phyloP scores from a whole-genome alignment of 371 early-diverging fungal species.

The Mucor mucedo region DNA sequence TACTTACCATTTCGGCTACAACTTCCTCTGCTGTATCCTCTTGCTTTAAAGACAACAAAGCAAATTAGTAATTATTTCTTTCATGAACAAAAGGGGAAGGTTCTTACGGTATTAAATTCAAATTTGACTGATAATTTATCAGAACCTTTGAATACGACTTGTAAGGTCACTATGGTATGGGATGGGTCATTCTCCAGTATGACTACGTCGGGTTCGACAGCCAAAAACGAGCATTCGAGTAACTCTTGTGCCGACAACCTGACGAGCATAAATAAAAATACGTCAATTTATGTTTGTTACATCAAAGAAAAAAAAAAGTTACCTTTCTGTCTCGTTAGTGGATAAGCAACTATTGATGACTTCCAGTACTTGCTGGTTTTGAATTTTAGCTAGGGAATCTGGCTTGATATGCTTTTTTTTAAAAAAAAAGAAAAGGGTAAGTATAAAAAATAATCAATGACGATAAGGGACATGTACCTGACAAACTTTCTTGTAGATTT shows the following conservation, averaged over 20 bases:
- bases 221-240: slow-evolving; percentile 80
- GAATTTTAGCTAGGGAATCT: slow-evolving; percentile 72
- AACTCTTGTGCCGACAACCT: slow-evolving; percentile 76
- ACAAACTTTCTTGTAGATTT: slow-evolving; percentile 81
- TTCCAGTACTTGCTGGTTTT: slow-evolving; percentile 74
- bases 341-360: slow-evolving; percentile 80
- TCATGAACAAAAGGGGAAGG: neutral
- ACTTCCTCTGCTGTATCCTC: slow-evolving; percentile 91
- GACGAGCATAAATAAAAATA: slow-evolving; percentile 10
- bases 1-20: slow-evolving; percentile 81
- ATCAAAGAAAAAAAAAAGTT: slow-evolving; percentile 1
- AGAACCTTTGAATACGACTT: slow-evolving; percentile 83
- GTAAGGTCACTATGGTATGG: slow-evolving; percentile 71
- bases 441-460: neutral
- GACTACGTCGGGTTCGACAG: slow-evolving; percentile 78
- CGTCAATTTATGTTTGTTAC: neutral
- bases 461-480: slow-evolving; percentile 38
- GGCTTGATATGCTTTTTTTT: slow-evolving; percentile 83
- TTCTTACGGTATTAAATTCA: slow-evolving; percentile 68
- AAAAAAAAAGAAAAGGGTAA: neutral
- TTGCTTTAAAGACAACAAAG: slow-evolving; percentile 33
- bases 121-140: slow-evolving; percentile 88
- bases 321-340: slow-evolving; percentile 71
- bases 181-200: slow-evolving; percentile 64
- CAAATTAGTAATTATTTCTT: neutral